Conservation (phyloP, 2,329 filamentous ascomycete species). For the Bipolaris gigantea region DNA sequence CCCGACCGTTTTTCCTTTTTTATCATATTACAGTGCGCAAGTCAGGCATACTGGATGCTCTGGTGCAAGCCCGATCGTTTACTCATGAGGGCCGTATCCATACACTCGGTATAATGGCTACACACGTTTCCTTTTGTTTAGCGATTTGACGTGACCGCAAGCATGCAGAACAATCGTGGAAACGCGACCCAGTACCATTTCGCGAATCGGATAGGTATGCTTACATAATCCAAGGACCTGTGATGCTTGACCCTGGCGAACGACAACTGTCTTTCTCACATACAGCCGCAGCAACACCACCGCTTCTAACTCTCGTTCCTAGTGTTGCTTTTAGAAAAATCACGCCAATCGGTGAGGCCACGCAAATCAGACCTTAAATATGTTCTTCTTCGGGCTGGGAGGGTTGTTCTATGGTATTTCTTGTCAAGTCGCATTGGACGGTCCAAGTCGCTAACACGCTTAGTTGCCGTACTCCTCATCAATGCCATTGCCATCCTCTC, state of each 20-base stretch:
- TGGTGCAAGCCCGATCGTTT: background rate
- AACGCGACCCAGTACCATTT: background rate
- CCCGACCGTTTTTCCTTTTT: too few relatives aligned
- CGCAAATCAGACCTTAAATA: constrained; percentile 36
- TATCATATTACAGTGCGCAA: background rate
- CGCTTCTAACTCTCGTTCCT: background rate
- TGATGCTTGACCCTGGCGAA: constrained; percentile 10
- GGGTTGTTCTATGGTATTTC: constrained; percentile 71
- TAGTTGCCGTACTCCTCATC: constrained; percentile 82
- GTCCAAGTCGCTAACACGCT: constrained; percentile 19
- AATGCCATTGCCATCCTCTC: constrained; percentile 94
- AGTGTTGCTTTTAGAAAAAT: background rate
- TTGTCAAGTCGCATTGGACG: background rate
- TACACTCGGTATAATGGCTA: background rate
- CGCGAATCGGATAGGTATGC: background rate
- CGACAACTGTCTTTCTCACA: constrained; percentile 28
- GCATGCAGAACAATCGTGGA: background rate
- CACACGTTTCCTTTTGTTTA: background rate
- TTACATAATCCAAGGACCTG: constrained; percentile 9
- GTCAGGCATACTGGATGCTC: background rate
- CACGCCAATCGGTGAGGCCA: background rate
- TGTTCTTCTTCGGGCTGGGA: constrained; percentile 71
- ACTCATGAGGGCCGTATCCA: background rate
- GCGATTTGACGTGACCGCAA: background rate
- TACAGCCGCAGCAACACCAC: constrained; percentile 17